phyloP scores from a whole-genome alignment of 208 protist genomes.

The Trypanosomatidae sp. region DNA sequence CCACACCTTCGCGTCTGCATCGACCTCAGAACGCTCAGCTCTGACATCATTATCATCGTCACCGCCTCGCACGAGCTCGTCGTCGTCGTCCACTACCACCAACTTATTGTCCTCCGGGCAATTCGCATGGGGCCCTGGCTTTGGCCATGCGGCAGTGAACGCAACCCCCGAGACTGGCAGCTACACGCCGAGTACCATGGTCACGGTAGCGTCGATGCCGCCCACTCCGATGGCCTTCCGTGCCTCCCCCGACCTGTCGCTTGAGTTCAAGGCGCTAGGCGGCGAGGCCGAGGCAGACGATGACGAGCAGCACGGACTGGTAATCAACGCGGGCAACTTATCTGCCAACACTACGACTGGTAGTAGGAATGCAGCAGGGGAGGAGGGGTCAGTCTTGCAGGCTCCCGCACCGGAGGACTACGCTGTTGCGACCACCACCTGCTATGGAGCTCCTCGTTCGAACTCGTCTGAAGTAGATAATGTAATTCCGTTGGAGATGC shows the following conservation, averaged over 20 bases:
- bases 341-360: background rate
- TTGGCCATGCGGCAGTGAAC: background rate
- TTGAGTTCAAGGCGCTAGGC: background rate
- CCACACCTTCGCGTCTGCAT: background rate
- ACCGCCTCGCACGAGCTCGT: background rate
- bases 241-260: background rate
- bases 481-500: constrained; percentile 14
- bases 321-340: background rate
- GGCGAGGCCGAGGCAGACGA: constrained; percentile 1
- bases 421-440: background rate
- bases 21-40: background rate
- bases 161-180: background rate
- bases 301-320: background rate
- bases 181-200: background rate
- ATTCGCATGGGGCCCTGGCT: background rate
- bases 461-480: constrained; percentile 27
- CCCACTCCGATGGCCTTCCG: constrained; percentile 12
- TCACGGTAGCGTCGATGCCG: constrained; percentile 5
- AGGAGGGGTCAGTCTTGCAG: background rate
- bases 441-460: background rate
- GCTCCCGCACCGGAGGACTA: background rate
- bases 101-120: background rate
- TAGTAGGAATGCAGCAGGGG: background rate
- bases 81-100: background rate
- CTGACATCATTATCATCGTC: background rate